These are phyloP conservation scores for Colletotrichum viniferum DNA, from an alignment of 2,329 filamentous ascomycete species.

Conservation along the genomic window DNA sequence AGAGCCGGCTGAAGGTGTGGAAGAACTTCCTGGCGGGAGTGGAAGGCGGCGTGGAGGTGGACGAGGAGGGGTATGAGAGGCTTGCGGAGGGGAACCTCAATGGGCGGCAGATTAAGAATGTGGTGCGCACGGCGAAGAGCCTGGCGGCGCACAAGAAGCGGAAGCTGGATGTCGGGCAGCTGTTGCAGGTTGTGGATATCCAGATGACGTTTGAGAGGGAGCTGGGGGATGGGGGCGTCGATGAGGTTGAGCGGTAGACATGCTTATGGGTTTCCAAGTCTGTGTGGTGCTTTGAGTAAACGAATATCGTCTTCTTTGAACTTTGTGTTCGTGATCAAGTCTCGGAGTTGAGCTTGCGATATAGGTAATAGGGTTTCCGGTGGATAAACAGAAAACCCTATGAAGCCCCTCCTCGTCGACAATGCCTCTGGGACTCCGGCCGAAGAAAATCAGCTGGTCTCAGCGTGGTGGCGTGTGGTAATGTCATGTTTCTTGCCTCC, in stretches of 20 bases:
- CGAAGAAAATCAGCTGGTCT: no score
- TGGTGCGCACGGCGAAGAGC: conserved; percentile 81
- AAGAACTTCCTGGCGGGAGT: conserved; percentile 7
- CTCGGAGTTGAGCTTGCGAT: not conserved
- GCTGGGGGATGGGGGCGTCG: conserved; percentile 40
- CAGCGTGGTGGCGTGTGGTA: no score
- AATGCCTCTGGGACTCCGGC: no score
- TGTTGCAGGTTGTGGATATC: conserved; percentile 81
- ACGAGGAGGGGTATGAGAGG: conserved; percentile 55
- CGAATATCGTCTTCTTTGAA: not conserved
- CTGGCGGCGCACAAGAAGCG: conserved; percentile 73
- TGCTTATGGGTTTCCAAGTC: not conserved
- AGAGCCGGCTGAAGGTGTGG: conserved; percentile 61
- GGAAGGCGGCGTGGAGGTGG: conserved; percentile 32
- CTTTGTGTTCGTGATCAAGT: not conserved
- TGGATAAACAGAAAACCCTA: no score
- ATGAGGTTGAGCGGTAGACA: not conserved
- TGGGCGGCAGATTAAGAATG: conserved; percentile 82
- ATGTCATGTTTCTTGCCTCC: no score
- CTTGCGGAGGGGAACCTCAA: conserved; percentile 71
- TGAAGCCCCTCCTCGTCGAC: no score
- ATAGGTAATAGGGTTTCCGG: no score
- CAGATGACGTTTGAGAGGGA: conserved; percentile 84
- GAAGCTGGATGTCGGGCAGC: conserved; percentile 57
- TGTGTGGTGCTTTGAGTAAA: no score